Evolutionary conservation across 78 protist species (phyloP), one percentile per base, ranked within the genome.

Genomic region (Mantamonas sphyraenae): DNA sequence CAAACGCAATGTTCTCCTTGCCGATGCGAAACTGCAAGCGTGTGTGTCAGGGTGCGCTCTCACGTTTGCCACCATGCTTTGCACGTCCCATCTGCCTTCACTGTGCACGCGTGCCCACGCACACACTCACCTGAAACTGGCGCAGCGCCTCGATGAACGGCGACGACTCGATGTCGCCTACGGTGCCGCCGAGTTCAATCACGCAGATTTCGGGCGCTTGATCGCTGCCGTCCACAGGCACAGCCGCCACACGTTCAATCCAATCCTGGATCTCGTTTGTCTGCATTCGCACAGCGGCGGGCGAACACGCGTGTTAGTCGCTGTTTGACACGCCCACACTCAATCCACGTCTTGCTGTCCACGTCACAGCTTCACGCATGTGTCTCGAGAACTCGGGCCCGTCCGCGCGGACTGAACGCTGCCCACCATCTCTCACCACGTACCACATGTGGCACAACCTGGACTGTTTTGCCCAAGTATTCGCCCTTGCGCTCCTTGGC

Each of bases 401-500:
- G n/a, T n/a, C n/a, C n/a, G n/a, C n/a, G n/a, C n/a, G n/a, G n/a
- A n/a, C n/a, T n/a, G n/a, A n/a, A n/a, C n/a, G n/a, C n/a, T n/a
- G n/a, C n/a, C n/a, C n/a, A n/a, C n/a, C n/a, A n/a, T n/a, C n/a
- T n/a, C n/a, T n/a, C n/a, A n/a, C n/a, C n/a, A n/a, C n/a, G n/a
- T n/a, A n/a, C n/a, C n/a, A n/a, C n/a, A n/a, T n/a, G 38, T 10
- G 9, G 16, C 42, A 22, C 63, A 30, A 26, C 95, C 90, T 97
- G 99, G 12, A 97, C 99, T 1, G 99, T 97, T 71, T 85, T 81
- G 63, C 99, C 99, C 24, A 97, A 88, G 83, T 84, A 97, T 47
- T 88, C 91, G 51, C 99, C 99, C 9, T 59, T 43, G 31, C 99
- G 76, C 78, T 97, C 91, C 75, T 78, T 79, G 63, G 82, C 80